phyloP scores from a whole-genome alignment of 2,329 filamentous ascomycete genomes.

The Scytalidium sp. region DNA sequence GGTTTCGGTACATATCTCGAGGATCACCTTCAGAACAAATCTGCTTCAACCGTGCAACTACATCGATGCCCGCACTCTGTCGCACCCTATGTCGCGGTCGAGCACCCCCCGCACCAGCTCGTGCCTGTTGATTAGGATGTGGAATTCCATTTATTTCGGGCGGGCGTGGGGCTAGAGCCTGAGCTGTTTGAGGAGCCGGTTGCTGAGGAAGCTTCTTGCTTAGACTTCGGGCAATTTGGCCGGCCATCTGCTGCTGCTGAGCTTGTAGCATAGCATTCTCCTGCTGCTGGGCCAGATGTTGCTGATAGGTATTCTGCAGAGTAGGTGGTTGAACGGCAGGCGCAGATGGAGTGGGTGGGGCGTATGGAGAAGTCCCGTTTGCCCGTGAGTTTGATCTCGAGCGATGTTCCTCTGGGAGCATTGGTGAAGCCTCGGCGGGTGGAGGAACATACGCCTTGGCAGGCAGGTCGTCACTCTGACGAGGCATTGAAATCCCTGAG shows the following conservation, averaged over 20 bases:
- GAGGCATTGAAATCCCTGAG: slow-evolving; percentile 60
- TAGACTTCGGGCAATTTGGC: slow-evolving; percentile 67
- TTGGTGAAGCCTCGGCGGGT: slow-evolving; percentile 33
- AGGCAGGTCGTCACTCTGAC: slow-evolving; percentile 52
- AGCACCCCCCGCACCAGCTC: slow-evolving; percentile 48
- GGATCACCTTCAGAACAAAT: slow-evolving; percentile 93
- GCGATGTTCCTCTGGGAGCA: slow-evolving; percentile 65
- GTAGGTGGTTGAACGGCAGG: slow-evolving; percentile 18
- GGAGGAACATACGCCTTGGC: slow-evolving; percentile 28
- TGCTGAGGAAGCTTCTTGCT: slow-evolving; percentile 66
- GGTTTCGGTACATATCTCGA: slow-evolving; percentile 77
- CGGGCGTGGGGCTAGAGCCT: slow-evolving; percentile 41
- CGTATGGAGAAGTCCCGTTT: slow-evolving; percentile 44
- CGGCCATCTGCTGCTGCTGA: slow-evolving; percentile 72
- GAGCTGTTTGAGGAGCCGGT: slow-evolving; percentile 49
- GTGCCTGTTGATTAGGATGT: slow-evolving; percentile 28
- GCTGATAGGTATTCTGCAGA: slow-evolving; percentile 49
- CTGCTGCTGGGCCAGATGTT: slow-evolving; percentile 72
- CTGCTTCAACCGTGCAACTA: slow-evolving; percentile 76
- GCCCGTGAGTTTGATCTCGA: slow-evolving; percentile 66
- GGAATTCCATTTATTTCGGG: slow-evolving; percentile 35
- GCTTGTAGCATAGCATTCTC: slow-evolving; percentile 69
- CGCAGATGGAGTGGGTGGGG: too few species aligned
- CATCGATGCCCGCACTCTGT: slow-evolving; percentile 78
- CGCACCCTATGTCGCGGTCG: slow-evolving; percentile 75